phyloP scores from a whole-genome alignment of 495 filamentous ascomycete genomes.

The Annulohypoxylon bovei region DNA sequence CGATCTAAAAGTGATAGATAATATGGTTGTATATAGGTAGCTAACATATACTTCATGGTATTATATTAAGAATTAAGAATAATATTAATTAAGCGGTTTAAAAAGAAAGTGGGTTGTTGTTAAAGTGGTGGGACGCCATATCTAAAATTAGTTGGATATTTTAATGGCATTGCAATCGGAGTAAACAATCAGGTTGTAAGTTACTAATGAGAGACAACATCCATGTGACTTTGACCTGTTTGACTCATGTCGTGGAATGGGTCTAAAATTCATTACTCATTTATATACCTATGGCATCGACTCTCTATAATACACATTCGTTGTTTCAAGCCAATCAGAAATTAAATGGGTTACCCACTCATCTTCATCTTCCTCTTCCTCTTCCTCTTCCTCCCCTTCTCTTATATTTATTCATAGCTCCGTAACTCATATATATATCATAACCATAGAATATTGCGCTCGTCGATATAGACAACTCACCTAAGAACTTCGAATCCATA shows the following conservation, averaged over 20 bases:
- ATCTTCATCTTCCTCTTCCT: not conserved
- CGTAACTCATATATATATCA: too few species aligned
- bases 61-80: not conserved
- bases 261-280: not conserved
- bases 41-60: not conserved
- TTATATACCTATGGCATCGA: not conserved
- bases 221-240: not conserved
- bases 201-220: not conserved
- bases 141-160: not conserved
- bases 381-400: too few species aligned
- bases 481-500: too few species aligned
- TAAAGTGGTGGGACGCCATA: not conserved
- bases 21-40: not conserved
- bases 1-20: conserved; percentile 4
- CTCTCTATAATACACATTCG: too few species aligned
- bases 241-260: not conserved
- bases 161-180: not conserved
- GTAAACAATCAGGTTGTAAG: not conserved
- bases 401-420: too few species aligned
- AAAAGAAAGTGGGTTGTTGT: not conserved
- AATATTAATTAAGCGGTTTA: not conserved
- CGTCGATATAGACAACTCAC: too few species aligned
- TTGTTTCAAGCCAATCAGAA: not conserved
- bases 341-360: not conserved
- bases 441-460: too few species aligned